Conservation (phyloP, 257 asterid genomes). For the Nicotiana knightiana region DNA sequence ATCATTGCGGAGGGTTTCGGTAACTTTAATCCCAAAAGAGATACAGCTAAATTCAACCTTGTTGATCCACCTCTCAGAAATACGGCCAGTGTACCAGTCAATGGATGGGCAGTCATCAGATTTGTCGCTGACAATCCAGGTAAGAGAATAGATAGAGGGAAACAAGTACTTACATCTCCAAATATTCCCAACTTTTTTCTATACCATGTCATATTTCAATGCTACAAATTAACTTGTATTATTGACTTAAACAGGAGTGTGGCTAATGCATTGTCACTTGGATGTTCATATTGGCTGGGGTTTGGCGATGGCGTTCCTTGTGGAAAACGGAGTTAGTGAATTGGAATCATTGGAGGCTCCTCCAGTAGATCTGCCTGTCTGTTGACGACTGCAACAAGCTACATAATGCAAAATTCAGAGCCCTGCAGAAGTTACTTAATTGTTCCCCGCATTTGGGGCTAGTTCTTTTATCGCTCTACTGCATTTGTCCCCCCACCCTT, state of each 20-base stretch:
- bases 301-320: slow-evolving; percentile 70
- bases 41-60: slow-evolving; percentile 62
- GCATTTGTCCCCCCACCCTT: background rate
- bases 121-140: slow-evolving; percentile 98
- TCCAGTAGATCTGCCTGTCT: slow-evolving; percentile 65
- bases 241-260: slow-evolving; percentile 44
- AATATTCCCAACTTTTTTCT: background rate
- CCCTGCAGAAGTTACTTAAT: slow-evolving; percentile 10
- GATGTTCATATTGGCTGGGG: slow-evolving; percentile 86
- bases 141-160: slow-evolving; percentile 13
- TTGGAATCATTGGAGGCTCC: slow-evolving; percentile 50
- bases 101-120: slow-evolving; percentile 90
- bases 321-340: slow-evolving; percentile 61
- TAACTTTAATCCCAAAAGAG: slow-evolving; percentile 55
- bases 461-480: slow-evolving; percentile 8
- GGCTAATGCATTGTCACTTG: slow-evolving; percentile 93
- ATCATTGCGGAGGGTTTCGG: slow-evolving; percentile 84
- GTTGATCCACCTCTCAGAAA: slow-evolving; percentile 79
- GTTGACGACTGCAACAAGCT: slow-evolving; percentile 16
- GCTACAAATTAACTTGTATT: background rate
- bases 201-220: background rate
- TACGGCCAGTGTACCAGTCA: slow-evolving; percentile 76
- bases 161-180: background rate
- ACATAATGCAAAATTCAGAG: background rate
- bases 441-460: slow-evolving; percentile 23